Evolutionary conservation across 2,329 filamentous ascomycete species (phyloP).

Genomic region (Pseudogymnoascus sp.): DNA sequence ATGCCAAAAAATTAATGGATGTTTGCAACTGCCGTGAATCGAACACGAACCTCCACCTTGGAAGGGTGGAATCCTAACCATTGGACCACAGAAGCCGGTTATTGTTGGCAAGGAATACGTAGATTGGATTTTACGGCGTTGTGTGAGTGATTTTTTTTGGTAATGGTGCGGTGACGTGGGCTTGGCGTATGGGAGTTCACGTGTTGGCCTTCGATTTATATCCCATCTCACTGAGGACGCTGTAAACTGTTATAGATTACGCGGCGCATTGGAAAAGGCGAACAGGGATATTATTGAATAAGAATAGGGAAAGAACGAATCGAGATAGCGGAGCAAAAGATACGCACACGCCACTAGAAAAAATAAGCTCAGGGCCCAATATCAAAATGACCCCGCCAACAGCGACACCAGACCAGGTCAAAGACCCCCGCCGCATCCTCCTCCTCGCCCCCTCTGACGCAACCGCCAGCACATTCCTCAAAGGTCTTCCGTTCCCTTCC

Average conservation of each 20-base stretch:
- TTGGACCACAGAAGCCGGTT: constrained; percentile 11
- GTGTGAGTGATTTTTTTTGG: not conserved
- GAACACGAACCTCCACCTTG: constrained; percentile 25
- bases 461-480: constrained; percentile 42
- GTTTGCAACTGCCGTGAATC: constrained; percentile 17
- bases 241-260: not conserved
- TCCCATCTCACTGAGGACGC: not conserved
- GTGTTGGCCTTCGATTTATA: not conserved
- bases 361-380: not conserved
- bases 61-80: constrained; percentile 22
- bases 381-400: constrained; percentile 1
- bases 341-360: not conserved
- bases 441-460: constrained; percentile 40
- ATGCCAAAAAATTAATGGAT: constrained; percentile 9
- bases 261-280: not conserved
- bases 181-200: not conserved
- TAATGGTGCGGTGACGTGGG: constrained; percentile 9
- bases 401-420: constrained; percentile 20
- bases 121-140: not conserved
- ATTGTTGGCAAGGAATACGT: not conserved
- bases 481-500: constrained; percentile 36
- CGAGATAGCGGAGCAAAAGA: not conserved
- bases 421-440: constrained; percentile 49
- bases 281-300: not conserved
- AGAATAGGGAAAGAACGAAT: not conserved